These are phyloP conservation scores for Arachis hypogaea DNA, from an alignment of 306 rosid species.

Conservation along the genomic window DNA sequence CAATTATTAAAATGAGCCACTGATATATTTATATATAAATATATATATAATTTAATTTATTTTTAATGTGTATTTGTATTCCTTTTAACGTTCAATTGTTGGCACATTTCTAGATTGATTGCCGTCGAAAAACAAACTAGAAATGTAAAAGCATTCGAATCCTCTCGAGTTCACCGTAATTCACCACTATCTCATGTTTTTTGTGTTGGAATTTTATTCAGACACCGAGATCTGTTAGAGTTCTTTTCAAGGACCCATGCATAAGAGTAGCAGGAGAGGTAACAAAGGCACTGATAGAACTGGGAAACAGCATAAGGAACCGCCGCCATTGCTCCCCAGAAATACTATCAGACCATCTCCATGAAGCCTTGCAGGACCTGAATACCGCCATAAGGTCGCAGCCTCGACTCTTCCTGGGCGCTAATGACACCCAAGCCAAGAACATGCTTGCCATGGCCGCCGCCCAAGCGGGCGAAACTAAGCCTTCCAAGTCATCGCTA, in stretches of 20 bases:
- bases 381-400: slow-evolving; percentile 78
- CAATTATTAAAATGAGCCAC: too few relatives aligned
- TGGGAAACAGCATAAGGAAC: slow-evolving; percentile 64
- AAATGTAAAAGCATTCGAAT: too few relatives aligned
- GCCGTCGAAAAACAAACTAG: too few relatives aligned
- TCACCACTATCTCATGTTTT: neutral
- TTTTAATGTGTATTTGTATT: too few relatives aligned
- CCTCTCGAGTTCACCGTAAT: neutral
- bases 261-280: slow-evolving; percentile 69
- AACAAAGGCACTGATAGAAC: slow-evolving; percentile 71
- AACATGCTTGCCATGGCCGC: slow-evolving; percentile 64
- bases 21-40: too few relatives aligned
- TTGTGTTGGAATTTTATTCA: slow-evolving; percentile 27
- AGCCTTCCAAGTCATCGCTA: slow-evolving; percentile 39
- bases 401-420: slow-evolving; percentile 79
- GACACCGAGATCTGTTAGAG: slow-evolving; percentile 71
- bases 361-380: slow-evolving; percentile 77
- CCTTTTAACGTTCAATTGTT: too few relatives aligned
- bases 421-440: slow-evolving; percentile 55
- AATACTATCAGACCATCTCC: slow-evolving; percentile 80
- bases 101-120: too few relatives aligned
- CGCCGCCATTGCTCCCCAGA: slow-evolving; percentile 80
- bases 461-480: slow-evolving; percentile 43
- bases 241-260: slow-evolving; percentile 82
- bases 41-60: too few relatives aligned